Evolutionary conservation across 306 rosid genomes (phyloP).

Genomic region (Rosa rugosa): DNA sequence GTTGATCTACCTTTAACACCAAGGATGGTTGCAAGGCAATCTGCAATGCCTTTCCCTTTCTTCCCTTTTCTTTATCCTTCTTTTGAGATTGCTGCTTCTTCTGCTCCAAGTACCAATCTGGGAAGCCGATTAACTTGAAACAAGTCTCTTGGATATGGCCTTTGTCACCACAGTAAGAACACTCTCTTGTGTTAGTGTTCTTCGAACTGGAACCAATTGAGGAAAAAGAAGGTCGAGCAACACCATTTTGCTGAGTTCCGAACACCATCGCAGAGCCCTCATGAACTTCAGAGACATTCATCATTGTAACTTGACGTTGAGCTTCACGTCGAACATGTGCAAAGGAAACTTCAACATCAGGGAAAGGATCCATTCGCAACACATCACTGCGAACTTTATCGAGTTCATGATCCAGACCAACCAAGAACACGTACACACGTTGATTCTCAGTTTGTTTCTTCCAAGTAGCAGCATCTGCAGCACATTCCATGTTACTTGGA

Average conservation of each 20-base stretch:
- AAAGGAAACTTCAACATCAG: not conserved
- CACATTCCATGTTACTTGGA: not conserved
- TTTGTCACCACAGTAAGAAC: too few relatives aligned
- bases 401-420: not conserved
- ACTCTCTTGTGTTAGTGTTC: too few relatives aligned
- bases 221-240: too few relatives aligned
- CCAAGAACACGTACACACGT: not conserved
- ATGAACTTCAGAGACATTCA: not conserved
- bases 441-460: not conserved
- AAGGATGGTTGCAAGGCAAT: too few relatives aligned
- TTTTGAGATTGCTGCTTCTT: too few relatives aligned
- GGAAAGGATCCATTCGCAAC: not conserved
- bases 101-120: too few relatives aligned
- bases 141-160: too few relatives aligned
- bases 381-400: not conserved
- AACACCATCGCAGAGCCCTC: not conserved
- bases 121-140: too few relatives aligned
- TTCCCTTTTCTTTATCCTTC: too few relatives aligned
- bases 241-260: not conserved
- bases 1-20: too few relatives aligned
- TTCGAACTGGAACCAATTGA: too few relatives aligned
- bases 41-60: too few relatives aligned
- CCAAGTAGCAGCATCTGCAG: not conserved
- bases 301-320: not conserved
- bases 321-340: not conserved